Base-by-base conservation (phyloP, 2,329 filamentous ascomycete species). In the Ceratocystis colombiana region DNA sequence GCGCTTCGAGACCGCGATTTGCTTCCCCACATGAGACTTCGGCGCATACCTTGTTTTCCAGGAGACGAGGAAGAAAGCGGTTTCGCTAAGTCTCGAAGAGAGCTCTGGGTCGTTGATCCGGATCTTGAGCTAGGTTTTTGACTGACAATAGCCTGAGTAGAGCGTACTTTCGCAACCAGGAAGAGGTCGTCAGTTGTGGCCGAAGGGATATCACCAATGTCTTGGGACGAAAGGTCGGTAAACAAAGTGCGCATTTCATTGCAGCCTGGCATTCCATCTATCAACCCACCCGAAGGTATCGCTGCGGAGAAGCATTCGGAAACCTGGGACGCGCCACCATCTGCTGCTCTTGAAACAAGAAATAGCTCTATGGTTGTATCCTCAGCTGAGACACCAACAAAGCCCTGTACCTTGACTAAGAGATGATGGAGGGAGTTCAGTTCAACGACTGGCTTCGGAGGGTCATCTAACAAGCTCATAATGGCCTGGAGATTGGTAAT, bases 401-500 rank as follows among this genome's bases (percentile, higher is more conserved):
- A 88, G 7, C 88, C 87, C 72, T 88, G 92, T 68, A 97, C 82
- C 71, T 96, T 90, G 37, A 96, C 82, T 67, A 96, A 79, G 4
- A 95, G 76, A 71, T 97, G 88, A 73, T 96, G 89, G 64, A 96
- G 77, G 45, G 89, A 80, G 0, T 84, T 86, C 62, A 87, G 81
- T 70, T 90, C 91, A 17, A 84, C 76, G 8, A 83, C 78, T 3
- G 84, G 79, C 22, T 84, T 82, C 0, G 91, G 92, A n/a, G 87
- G 84, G 70, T 89, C 88, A 67, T 96, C 88, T 59, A 99, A 80
- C 71, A 97, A 82, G 75, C 91, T 96, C 94, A 99, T 99, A 73
- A 92, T 84, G 3, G 94, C 95, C 77, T 99, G 95, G 66, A 97
- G 79, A 73, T 86, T 90, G 5, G 93, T 93, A 70, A 96, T 84